Evolutionary conservation across 2,329 filamentous ascomycete genomes (phyloP), one percentile per base, ranked within the genome.

Genomic region (Sclerotinia nivalis): DNA sequence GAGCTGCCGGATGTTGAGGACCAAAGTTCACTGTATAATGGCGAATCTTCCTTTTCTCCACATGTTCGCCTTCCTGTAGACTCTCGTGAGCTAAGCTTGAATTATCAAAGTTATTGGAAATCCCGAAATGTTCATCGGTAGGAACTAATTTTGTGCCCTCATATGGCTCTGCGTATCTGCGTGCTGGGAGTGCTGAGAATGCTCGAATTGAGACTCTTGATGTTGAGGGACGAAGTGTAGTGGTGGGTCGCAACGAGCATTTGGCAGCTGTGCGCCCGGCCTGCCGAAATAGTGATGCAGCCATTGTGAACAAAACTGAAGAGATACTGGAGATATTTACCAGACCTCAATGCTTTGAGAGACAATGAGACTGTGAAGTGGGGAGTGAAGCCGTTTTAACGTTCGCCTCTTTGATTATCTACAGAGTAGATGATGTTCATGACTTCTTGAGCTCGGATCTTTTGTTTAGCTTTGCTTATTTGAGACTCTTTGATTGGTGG

Each of bases 21-120:
- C 96, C 96, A 78, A 99, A 99, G 86, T 99, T 99, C 85, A 99
- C 95, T 9, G 96, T 99, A 84, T 99, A 99, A 84, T 99, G 96
- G 75, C 96, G 90, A 80, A 99, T 91, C 87, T 97, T 98, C 82
- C 95, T 91, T 82, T 83, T 82, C 76, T 86, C 82, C 74, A 82
- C 79, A 72, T 81, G 80, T 69, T 81, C 77, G 66, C 79, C 76
- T 74, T 84, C 83, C 68, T 54, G 47, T 28, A 81, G 76, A 76
- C 81, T 78, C 74, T 84, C 76, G 76, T 76, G 74, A 20, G 72
- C 73, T 28, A 73, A 54, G 62, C 77, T 75, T 55, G 73, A 58
- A 49, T 76, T 66, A 34, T 75, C 73, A 31, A 72, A 69, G 52
- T 74, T 84, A 87, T 87, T 85, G 56, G 86, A 81, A 70, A 83